Base-by-base conservation (phyloP, 768 basidiomycete genomes). In the Psilocybe cyanescens region DNA sequence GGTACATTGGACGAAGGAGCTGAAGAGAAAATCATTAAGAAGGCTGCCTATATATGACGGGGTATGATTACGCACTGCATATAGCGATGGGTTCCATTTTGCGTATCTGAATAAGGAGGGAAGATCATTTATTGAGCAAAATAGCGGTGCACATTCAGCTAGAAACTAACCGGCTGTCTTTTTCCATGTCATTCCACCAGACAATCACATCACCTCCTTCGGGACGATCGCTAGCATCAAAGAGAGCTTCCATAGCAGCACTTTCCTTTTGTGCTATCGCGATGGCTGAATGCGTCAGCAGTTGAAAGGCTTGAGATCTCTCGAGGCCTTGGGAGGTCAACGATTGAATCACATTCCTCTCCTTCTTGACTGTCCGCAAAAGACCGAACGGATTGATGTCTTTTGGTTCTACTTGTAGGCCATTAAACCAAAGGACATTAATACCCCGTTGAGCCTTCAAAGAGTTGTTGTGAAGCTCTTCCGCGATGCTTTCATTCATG, bases 151-250 rank as follows among this genome's bases (percentile, higher is more conserved):
- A 56, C 60, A 33, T 41, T 6, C 35, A 44, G 4, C 60, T 62
- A 65, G 68, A 71, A 1, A 68, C 79, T 61, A 76, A 94, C 80
- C 87, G 80, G 44, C 76, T 79, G 73, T 99, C 97, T 64, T 86
- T 91, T 76, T 93, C 90, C 17, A 99, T 74, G 70, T 99, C 89
- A 72, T 99, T 99, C 89, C 90, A 92, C 86, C 92, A 99, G 0
- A 88, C 70, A 41, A 96, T 82, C 3, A 91, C 81, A 37, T 76
- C 81, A 0, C 89, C 94, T 1, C 84, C 93, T 71, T 99, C 97
- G 3, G 71, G 68, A 16, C 92, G 79, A 74, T 99, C 97, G 60
- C 91, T 94, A 1, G 95, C 90, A 73, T 99, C 97, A 59, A 97
- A 90, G n/a, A 97, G 65, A 0, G 89, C 92, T 57, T 92, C 90